Evolutionary conservation across 306 rosid species (phyloP), one percentile per base, ranked within the genome.

Genomic region (Pterocarpus santalinus): DNA sequence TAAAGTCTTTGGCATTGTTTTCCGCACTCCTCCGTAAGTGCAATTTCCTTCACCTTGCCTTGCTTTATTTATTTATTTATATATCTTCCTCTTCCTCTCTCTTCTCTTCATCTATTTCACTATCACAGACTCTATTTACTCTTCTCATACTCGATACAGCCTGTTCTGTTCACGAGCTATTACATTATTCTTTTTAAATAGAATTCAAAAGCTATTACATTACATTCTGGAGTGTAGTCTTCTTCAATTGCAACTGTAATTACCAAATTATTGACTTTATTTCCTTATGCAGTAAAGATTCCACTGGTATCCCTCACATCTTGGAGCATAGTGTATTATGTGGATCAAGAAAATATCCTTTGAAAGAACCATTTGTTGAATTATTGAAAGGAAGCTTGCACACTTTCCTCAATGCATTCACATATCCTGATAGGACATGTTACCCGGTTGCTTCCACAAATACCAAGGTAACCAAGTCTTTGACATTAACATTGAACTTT

Each of bases 231-330:
- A 51, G 17, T 13, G 17, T 52, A 13, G 16, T 52, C 22, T 52
- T 55, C 61, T 15, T 16, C 28, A 55, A 55, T n/a, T 61, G 39
- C 38, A 11, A 11, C 66, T 30, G 14, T 5, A 28, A 60, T 69
- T 5, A 12, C 72, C 33, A 3, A 15, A 8, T 16, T 17, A 17
- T 79, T 75, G 46, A 14, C 44, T 69, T 3, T 47, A 9, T 41
- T 51, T 86, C 43, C 28, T 81, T 47, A 52, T 80, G 67, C 89
- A 95, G 98, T 75, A 92, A 90, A 32, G 97, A 96, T 83, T 93
- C 98, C 73, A 96, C 97, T 14, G 99, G 99, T 62, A 96, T 96
- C 83, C 98, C 99, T 43, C 99, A 96, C 90, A 96, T 96, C 55
- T 82, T 96, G 85, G 99, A 96, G 78, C 99, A 96, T 82, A 96